Evolutionary conservation across 1,284 basidiomycete species (phyloP).

Genomic region (Ceratorhiza oryzae-sativae): DNA sequence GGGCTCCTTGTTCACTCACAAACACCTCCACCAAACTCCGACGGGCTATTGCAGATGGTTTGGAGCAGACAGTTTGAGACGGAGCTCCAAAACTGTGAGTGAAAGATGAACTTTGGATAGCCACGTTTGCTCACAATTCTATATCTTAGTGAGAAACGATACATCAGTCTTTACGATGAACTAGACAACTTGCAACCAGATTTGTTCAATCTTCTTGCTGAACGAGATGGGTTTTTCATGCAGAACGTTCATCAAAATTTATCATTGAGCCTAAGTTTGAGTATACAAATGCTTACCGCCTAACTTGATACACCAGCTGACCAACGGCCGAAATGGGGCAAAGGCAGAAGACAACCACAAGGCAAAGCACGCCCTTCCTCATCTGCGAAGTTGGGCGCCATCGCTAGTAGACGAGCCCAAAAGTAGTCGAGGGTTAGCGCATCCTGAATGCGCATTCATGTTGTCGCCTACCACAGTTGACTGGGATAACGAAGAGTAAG

Average conservation of each 20-base stretch:
- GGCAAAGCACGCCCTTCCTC: slow-evolving; percentile 6
- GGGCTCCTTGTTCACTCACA: neutral
- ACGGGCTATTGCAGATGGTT: slow-evolving; percentile 4
- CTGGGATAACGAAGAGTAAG: slow-evolving; percentile 17
- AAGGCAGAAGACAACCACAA: slow-evolving; percentile 31
- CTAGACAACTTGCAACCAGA: neutral
- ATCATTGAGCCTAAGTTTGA: neutral
- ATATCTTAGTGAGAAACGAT: neutral
- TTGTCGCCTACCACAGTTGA: slow-evolving; percentile 2
- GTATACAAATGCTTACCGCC: neutral
- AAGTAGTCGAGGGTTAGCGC: neutral
- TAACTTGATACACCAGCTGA: neutral
- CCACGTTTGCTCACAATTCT: neutral
- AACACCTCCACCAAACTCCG: neutral
- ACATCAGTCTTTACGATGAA: neutral
- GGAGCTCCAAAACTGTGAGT: neutral
- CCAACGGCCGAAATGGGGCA: slow-evolving; percentile 6
- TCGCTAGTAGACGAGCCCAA: slow-evolving; percentile 4
- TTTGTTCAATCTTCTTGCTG: slow-evolving; percentile 1
- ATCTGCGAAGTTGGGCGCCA: neutral
- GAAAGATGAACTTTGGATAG: neutral
- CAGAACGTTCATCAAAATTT: neutral
- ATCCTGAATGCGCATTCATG: slow-evolving; percentile 2
- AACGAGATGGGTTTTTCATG: neutral
- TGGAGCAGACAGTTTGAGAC: neutral